Evolutionary conservation across 2,329 filamentous ascomycete species (phyloP).

Genomic region (Madurella mycetomatis): DNA sequence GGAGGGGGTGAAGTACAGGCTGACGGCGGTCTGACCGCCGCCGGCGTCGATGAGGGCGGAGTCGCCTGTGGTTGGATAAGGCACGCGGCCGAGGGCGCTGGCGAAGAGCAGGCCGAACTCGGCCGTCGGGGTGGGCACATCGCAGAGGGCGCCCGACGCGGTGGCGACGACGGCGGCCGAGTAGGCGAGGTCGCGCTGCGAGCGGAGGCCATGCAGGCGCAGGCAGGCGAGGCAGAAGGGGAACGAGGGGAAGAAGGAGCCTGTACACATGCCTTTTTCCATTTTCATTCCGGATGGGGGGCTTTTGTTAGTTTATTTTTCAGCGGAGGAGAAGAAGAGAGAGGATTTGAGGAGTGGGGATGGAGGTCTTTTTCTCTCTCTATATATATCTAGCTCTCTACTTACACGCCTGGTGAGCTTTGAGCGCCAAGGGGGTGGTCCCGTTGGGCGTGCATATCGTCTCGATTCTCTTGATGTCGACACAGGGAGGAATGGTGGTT

Average conservation of each 20-base stretch:
- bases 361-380: too few relatives aligned
- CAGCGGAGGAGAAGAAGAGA: background rate
- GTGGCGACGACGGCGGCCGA: constrained; percentile 32
- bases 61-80: constrained; percentile 30
- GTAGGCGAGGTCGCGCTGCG: constrained; percentile 32
- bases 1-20: constrained; percentile 39
- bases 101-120: constrained; percentile 34
- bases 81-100: constrained; percentile 26
- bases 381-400: too few relatives aligned
- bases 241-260: constrained; percentile 42
- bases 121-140: constrained; percentile 30
- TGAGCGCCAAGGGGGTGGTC: too few relatives aligned
- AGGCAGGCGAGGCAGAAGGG: constrained; percentile 39
- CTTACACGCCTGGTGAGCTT: too few relatives aligned
- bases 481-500: too few relatives aligned
- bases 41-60: constrained; percentile 23
- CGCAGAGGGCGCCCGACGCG: background rate
- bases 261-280: constrained; percentile 37
- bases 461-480: too few relatives aligned
- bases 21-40: constrained; percentile 35
- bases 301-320: too few relatives aligned
- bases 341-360: background rate
- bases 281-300: too few relatives aligned
- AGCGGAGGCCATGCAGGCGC: constrained; percentile 37
- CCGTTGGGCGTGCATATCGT: too few relatives aligned